Evolutionary conservation across 352 stramenopile species (phyloP), one percentile per base, ranked within the genome.

Genomic region (Plasmopara halstedii): DNA sequence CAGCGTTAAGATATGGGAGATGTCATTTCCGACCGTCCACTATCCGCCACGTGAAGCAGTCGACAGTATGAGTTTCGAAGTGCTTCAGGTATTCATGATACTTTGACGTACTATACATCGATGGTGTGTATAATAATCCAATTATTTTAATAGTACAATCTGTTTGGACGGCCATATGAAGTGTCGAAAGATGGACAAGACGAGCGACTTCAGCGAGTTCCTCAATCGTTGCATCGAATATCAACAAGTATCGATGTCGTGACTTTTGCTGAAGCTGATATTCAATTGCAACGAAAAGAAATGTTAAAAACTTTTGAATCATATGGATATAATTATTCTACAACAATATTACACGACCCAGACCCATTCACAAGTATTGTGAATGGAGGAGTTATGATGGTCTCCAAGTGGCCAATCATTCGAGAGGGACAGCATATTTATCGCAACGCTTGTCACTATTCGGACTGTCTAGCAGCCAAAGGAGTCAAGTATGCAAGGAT

Each of bases 361-460:
- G 72, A 91, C 39, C 76, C 80, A 47, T 88, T 91, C 58, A 87
- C 76, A 6, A 90, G 81, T 46, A 44, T 89, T 34, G 35, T 88
- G 29, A 92, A 92, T 27, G 81, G 81, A 34, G 81, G 81, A 23
- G 81, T 92, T 39, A 53, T 89, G 27, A 50, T 92, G 13, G 81
- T 92, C 39, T 89, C 81, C 50, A 85, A 73, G 47, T 92, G 81
- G 81, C 75, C 78, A 0, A 88, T 92, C 36, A 26, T 85, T 18
- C 62, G 71, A 36, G 77, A 92, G 50, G 77, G 68, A 13, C 81
- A 92, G 62, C 78, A 89, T 44, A 61, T 89, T 13, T 92, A 89
- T 42, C 69, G 75, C 45, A 54, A 56, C 27, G 81, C 81, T 5
- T 92, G 81, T 45, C 75, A 88, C 34, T 89, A 89, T 43, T 85